Base-by-base conservation (phyloP, 78 protist species). In the Anaeramoeba flamelloides region DNA sequence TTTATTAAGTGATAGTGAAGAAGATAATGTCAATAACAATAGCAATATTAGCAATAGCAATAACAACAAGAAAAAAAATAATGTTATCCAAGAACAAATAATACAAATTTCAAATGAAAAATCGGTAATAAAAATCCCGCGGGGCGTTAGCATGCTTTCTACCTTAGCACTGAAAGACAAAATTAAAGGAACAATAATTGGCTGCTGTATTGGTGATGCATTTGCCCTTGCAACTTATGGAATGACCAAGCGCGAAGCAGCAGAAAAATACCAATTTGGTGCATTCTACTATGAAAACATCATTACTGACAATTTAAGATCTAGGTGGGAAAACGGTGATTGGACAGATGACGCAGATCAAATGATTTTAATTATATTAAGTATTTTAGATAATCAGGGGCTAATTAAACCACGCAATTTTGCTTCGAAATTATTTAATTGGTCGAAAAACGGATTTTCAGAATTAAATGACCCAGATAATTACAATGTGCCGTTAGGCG, bases 291-390 rank as follows among this genome's bases (percentile, higher is more conserved):
- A 53, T 53, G 69, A 53, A 53, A 26, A 26, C 8, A 53, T 53
- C 17, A 53, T 53, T 53, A 8, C 34, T 26, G 69, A 53, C 17
- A 8, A 17, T 53, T 17, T 26, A 26, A 8, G 69, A 26, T 26
- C 8, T 26, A 8, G 69, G 8, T 53, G 69, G 69, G 17, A 26
- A 26, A 53, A 26, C 17, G 78, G 78, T 76, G 78, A 76, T 36
- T 76, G 78, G 78, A 76, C 78, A 22, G 78, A 76, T 36, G 78
- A 76, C 17, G 12, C 38, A 22, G 78, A 76, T 17, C 78, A 76
- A 36, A 76, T 76, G 78, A 76, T 76, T 33, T 36, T 76, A 36
- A 76, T 76, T 36, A 22, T 76, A 17, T 22, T 26, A 36, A 36
- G 78, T 36, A 22, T 76, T 22, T 22, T 76, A 22, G 78, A 76